Conservation (phyloP, 164 flowering plant species). For the Tinospora cordifolia region DNA sequence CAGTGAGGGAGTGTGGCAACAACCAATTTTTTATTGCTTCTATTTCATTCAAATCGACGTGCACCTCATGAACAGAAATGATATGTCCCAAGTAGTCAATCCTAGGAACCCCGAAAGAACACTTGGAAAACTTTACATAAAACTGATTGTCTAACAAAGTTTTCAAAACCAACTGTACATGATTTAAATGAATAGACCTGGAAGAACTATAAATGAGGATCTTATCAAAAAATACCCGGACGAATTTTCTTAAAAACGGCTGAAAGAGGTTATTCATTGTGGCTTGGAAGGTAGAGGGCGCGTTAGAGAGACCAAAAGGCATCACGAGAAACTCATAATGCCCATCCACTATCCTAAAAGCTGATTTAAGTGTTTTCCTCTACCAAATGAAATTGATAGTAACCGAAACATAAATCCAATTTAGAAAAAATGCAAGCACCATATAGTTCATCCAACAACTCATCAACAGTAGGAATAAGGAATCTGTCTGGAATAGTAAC, state of each 20-base stretch:
- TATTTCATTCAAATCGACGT: background rate
- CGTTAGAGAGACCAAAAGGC: background rate
- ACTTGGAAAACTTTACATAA: too few relatives aligned
- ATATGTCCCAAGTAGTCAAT: background rate
- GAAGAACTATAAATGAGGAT: too few relatives aligned
- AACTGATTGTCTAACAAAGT: too few relatives aligned
- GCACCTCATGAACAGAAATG: background rate
- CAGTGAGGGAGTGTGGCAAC: background rate
- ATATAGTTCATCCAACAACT: background rate
- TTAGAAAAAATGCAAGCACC: background rate
- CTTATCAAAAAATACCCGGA: background rate
- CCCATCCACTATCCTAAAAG: background rate
- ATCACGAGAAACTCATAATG: slow-evolving; percentile 6
- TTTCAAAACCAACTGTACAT: too few relatives aligned
- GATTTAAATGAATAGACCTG: too few relatives aligned
- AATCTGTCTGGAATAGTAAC: too few relatives aligned
- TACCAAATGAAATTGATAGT: background rate
- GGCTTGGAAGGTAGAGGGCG: background rate
- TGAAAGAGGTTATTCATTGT: background rate
- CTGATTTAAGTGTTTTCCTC: background rate
- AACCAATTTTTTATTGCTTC: background rate
- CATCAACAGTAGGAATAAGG: too few relatives aligned
- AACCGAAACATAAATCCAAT: background rate
- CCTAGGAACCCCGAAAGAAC: too few relatives aligned
- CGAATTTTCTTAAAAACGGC: background rate